Base-by-base conservation (phyloP, 371 early-diverging fungal species). In the Chytridiales sp. region DNA sequence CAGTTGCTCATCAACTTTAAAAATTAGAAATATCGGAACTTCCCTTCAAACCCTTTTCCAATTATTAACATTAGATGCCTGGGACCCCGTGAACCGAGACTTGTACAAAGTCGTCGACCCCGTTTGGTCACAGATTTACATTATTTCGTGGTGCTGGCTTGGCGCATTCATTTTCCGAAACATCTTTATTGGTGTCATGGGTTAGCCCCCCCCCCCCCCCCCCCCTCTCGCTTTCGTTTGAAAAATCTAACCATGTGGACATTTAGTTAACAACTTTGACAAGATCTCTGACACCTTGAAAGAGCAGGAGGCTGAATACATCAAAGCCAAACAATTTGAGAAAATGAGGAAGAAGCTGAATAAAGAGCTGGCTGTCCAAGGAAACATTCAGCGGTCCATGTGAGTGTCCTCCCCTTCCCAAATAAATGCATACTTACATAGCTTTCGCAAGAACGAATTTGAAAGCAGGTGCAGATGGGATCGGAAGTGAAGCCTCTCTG, bases 121-220 rank as follows among this genome's bases (percentile, higher is more conserved):
- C 2, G 56, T 62, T 3, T 52, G 67, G 29, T 34, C 74, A 4
- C 21, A 58, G 22, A 38, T 70, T 9, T 78, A 60, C 50, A 59
- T 71, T 26, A 49, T 78, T 4, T 40, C 61, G 0, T 78, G 79
- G 79, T 62, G 69, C 19, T 78, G 69, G 40, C 56, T 78, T 6
- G 79, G 79, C 13, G 72, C 73, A 0, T 78, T 76, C 39, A 70
- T 76, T 26, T 76, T 78, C 47, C 34, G 71, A 47, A 75, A 78
- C 57, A 64, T 78, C n/a, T 74, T 78, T 63, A 65, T 76, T 24
- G 79, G 79, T 30, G 76, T 76, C 19, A 67, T 78, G 72, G 74
- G 75, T 73, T 35, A 43, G 68, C 24, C 5, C 30, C 21, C 17
- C n/a, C n/a, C n/a, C n/a, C n/a, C n/a, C n/a, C n/a, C n/a, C n/a